Base-by-base conservation (phyloP, 1,284 basidiomycete species). In the Ganoderma sp. region DNA sequence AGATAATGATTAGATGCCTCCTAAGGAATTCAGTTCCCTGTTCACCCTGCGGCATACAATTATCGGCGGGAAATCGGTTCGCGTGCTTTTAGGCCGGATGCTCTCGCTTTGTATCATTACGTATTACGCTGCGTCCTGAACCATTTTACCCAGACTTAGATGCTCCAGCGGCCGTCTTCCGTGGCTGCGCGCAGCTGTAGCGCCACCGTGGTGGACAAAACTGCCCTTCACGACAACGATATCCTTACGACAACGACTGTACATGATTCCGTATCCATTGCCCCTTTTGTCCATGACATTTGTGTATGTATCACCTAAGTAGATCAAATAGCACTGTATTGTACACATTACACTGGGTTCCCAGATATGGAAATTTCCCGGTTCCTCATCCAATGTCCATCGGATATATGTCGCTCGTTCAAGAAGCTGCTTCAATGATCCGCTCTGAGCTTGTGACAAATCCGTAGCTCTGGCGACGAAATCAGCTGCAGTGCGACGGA, bases 381-480 rank as follows among this genome's bases (percentile, higher is more conserved):
- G 42, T 58, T 39, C 56, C 56, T 39, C 34, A 57, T 39, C 37
- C 37, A 39, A 37, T 14, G 56, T 58, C 34, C 32, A 19, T 43
- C 54, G 25, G 25, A 52, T 58, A 34, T 57, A 54, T 63, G 43
- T 50, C 22, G 56, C 57, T 57, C 19, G 19, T 39, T 41, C 39
- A 57, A 41, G 50, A 48, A 32, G 34, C 65, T 28, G 73, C 74
- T 17, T 70, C 52, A 45, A 70, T 70, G 37, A 75, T 72, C 34
- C 71, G 58, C 60, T 68, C 63, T 22, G 84, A 84, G 74, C 87
- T 84, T 9, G 88, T 88, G 7, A 88, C 81, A 75, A 89, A 90
- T 1, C 88, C 89, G 64, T 88, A 90, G 73, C 80, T 81, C 88
- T 89, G 68, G 63, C 34, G 17, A 60, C 22, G 25, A n/a, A 28